Base-by-base conservation (phyloP, 768 basidiomycete genomes). In the Mycena pura region DNA sequence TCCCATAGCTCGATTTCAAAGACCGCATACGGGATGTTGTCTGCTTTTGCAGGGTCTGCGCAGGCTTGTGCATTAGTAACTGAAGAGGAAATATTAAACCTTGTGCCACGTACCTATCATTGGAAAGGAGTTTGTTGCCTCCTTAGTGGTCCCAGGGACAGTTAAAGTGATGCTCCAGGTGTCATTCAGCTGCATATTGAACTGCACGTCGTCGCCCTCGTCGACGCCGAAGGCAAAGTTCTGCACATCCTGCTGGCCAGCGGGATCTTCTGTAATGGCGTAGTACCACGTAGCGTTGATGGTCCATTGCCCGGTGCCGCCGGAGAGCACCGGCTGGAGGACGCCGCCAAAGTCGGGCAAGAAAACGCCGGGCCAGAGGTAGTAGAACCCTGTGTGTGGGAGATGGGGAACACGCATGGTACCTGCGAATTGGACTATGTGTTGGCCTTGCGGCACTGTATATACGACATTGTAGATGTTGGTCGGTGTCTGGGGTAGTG, bases 241-340 rank as follows among this genome's bases (percentile, higher is more conserved):
- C 55, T 40, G 55, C 55, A 57, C 55, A 31, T 57, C 46, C 45
- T 57, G 55, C 55, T 39, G 45, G 17, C 55, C 55, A 22, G 55
- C 55, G 27, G 55, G 55, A 40, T 57, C 55, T 48, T 57, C 17
- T 39, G 34, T 48, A 31, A 57, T 48, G 34, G 46, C 55, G 28
- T 57, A 57, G 46, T 57, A 57, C 55, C 55, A 57, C 55, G 55
- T 57, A 48, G 22, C 48, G 46, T 57, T 57, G 55, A 57, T 57
- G 15, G 46, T 39, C 55, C 55, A 57, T 39, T 57, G 55, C 36
- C 55, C 55, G 45, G 55, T 48, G 45, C 34, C 55, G 27, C 55
- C 55, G 27, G 55, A 57, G 46, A 57, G 55, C 55, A 57, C 55
- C 45, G 55, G 55, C 38, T 57, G 55, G 25, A 57, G 55, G 36